These are phyloP conservation scores for Handroanthus guayacan DNA, from an alignment of 257 asterid genomes.

Conservation along the genomic window DNA sequence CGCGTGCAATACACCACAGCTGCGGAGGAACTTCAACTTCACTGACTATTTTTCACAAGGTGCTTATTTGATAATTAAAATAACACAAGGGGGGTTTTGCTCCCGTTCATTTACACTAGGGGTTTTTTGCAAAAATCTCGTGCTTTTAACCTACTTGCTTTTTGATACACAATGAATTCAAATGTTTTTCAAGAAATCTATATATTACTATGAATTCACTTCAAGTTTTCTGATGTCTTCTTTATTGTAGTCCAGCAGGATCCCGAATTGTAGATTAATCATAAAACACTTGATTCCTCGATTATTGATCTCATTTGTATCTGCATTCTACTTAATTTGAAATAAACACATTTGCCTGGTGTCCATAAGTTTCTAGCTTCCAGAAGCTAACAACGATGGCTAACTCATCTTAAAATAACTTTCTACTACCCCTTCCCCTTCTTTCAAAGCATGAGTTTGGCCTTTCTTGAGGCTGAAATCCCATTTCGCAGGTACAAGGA, in stretches of 20 bases:
- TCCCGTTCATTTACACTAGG: too few species aligned
- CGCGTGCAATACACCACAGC: too few species aligned
- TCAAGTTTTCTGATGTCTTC: constrained; percentile 1
- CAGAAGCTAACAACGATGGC: neutral
- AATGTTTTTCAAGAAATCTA: too few species aligned
- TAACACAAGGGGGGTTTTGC: too few species aligned
- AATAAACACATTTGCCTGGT: neutral
- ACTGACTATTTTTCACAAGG: too few species aligned
- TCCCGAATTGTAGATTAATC: constrained; percentile 5
- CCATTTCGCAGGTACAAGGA: neutral
- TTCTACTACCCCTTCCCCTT: neutral
- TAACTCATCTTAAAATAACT: neutral
- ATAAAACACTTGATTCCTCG: constrained; percentile 1
- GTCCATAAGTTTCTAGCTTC: neutral
- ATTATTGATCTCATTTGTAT: constrained; percentile 3
- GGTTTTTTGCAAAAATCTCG: too few species aligned
- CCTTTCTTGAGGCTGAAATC: neutral
- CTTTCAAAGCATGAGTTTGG: neutral
- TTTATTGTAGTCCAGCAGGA: neutral
- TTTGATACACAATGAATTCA: too few species aligned
- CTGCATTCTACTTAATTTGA: neutral
- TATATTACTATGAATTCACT: too few species aligned
- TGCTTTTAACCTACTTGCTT: too few species aligned
- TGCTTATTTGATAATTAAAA: too few species aligned
- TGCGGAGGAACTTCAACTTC: too few species aligned